Evolutionary conservation across 129 eudicot species (phyloP).

Genomic region (Artemisia tridentata): DNA sequence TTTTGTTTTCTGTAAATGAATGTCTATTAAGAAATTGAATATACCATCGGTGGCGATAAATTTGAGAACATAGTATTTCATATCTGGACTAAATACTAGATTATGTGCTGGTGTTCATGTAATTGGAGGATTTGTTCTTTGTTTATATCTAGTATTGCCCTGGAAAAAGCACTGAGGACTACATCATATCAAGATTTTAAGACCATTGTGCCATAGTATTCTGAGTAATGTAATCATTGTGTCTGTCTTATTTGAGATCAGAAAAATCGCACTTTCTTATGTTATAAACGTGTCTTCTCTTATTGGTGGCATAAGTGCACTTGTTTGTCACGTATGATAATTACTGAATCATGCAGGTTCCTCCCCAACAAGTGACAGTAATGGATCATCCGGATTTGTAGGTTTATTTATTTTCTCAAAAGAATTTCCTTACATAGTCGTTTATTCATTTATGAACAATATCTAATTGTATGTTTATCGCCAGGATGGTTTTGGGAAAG

Average conservation of each 20-base stretch:
- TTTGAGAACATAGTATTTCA: neutral
- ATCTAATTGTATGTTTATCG: constrained; percentile 15
- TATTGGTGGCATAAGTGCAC: neutral
- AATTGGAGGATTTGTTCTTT: neutral
- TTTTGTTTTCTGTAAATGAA: no score
- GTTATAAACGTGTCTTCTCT: no score
- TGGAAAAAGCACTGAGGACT: neutral
- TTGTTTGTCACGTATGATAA: constrained; percentile 16
- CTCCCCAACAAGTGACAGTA: constrained; percentile 64
- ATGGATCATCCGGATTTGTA: constrained; percentile 84
- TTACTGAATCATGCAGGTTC: constrained; percentile 58
- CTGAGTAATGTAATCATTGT: no score
- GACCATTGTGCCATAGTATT: no score
- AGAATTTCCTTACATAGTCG: neutral
- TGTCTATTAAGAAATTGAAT: no score
- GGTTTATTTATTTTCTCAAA: constrained; percentile 37
- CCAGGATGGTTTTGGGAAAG: no score
- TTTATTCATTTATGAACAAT: neutral
- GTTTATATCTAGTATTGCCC: neutral
- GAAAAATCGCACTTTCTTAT: no score
- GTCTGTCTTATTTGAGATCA: no score
- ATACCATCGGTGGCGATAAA: no score
- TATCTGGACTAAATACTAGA: neutral
- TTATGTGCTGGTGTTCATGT: neutral
- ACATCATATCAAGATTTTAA: no score